A percentile compares a stretch with the other conserved stretches of the same genome.
phyloP scores from a whole-genome alignment of 1,284 basidiomycete species.

The Cryptococcus sp. region DNA sequence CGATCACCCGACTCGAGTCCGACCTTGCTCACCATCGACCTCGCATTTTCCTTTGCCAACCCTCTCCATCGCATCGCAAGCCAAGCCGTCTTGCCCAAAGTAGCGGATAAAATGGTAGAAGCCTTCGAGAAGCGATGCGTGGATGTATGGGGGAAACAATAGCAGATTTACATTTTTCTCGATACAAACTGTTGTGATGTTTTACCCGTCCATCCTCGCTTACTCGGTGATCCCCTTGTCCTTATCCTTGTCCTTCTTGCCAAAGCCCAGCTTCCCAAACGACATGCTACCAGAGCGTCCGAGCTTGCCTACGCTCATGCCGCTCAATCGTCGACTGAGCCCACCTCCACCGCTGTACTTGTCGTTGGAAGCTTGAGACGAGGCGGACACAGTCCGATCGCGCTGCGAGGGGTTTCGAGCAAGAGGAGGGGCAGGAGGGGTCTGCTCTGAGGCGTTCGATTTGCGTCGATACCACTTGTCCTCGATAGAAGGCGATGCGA shows the following conservation, averaged over 20 bases:
- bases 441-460: not conserved
- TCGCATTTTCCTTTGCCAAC: constrained; percentile 80
- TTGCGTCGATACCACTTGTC: not conserved
- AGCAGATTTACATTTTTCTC: no score
- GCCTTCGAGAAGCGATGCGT: constrained; percentile 83
- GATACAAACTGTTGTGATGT: no score
- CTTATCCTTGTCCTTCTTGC: constrained; percentile 37
- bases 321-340: constrained; percentile 27
- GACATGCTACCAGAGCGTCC: constrained; percentile 33
- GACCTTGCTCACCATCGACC: constrained; percentile 71
- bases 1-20: constrained; percentile 44
- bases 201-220: not conserved
- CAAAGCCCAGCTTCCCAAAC: constrained; percentile 40
- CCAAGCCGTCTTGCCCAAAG: constrained; percentile 74
- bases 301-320: constrained; percentile 28
- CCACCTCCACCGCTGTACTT: constrained; percentile 22
- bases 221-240: constrained; percentile 10
- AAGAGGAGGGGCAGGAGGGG: not conserved
- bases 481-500: not conserved
- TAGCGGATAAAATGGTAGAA: constrained; percentile 81
- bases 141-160: constrained; percentile 57
- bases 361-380: constrained; percentile 7
- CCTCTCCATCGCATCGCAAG: constrained; percentile 78
- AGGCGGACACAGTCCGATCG: constrained; percentile 14
- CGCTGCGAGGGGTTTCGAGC: constrained; percentile 12